Base-by-base conservation (phyloP, 192 early-diverging fungal species). In the Coemansia javaensis region DNA sequence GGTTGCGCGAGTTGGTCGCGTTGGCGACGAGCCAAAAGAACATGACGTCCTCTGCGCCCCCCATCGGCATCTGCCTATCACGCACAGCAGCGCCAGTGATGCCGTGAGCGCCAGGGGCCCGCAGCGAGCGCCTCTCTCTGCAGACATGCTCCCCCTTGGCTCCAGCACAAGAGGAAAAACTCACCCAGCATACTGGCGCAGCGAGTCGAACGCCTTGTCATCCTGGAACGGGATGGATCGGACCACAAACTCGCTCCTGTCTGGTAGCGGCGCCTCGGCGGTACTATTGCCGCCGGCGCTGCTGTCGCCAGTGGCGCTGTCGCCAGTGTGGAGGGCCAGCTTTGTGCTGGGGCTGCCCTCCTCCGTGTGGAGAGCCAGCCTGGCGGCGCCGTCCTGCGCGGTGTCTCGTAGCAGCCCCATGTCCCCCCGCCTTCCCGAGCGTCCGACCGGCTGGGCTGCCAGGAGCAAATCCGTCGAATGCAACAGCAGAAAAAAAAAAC, bases 11-110 rank as follows among this genome's bases (percentile, higher is more conserved):
- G 61, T 73, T 73, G 13, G 76, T 78, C 42, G 60, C 48, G 59
- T 78, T 78, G 32, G 38, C 36, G 18, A 78, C 39, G 7, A 78
- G 54, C 76, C 76, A 78, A 45, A 78, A 78, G 50, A 78, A 78
- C 70, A 78, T 68, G 37, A 49, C 24, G 43, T 59, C 61, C 41
- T 64, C 44, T 15, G 32, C 50, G 44, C 42, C 47, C 37, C 42
- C 47, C 37, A 77, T 62, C 1, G 75, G 75, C 2, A 77, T 33
- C 40, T 66, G 67, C 6, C 65, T 59, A 47, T 15, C 23, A 25
- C 24, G 13, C 24, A 48, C 22, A 48, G n/a, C n/a, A n/a, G n/a
- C n/a, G n/a, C n/a, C n/a, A n/a, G n/a, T n/a, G n/a, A n/a, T n/a
- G n/a, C n/a, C n/a, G n/a, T n/a, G n/a, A n/a, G n/a, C n/a, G n/a